These are phyloP conservation scores for Hyphopichia burtonii DNA, from an alignment of 1,139 yeast species.

Conservation along the genomic window DNA sequence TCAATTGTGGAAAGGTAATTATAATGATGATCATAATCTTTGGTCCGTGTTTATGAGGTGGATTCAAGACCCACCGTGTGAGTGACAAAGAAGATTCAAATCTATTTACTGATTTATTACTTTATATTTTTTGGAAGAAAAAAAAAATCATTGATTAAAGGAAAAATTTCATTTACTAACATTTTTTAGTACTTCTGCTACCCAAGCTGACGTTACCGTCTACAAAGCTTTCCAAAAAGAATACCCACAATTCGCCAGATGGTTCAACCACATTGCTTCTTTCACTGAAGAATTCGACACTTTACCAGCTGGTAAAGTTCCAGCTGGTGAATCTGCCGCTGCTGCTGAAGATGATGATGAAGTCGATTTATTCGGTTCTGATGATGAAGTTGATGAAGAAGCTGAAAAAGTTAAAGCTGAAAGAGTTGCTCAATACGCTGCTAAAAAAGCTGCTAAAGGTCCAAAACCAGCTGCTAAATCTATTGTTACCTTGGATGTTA, in stretches of 20 bases:
- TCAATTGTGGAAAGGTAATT: not conserved
- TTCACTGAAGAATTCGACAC: constrained; percentile 78
- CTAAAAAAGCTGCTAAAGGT: constrained; percentile 95
- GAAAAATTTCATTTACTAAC: constrained; percentile 22
- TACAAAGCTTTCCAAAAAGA: constrained; percentile 93
- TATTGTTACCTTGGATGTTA: constrained; percentile 91
- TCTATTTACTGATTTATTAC: constrained; percentile 33
- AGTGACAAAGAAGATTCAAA: constrained; percentile 67
- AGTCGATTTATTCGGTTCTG: constrained; percentile 93
- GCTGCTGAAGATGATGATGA: constrained; percentile 84
- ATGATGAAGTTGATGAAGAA: constrained; percentile 90
- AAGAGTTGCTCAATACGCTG: constrained; percentile 97
- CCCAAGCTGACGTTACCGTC: constrained; percentile 94
- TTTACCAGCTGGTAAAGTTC: constrained; percentile 77
- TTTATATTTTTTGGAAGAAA: not conserved
- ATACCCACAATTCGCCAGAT: constrained; percentile 94
- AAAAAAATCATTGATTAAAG: not conserved
- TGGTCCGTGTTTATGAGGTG: constrained; percentile 98
- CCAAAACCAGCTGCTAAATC: constrained; percentile 99
- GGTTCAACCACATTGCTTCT: constrained; percentile 97
- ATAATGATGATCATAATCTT: constrained; percentile 70
- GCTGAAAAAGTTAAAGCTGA: constrained; percentile 96
- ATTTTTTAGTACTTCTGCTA: constrained; percentile 63
- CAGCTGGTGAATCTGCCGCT: constrained; percentile 55
- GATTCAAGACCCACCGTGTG: constrained; percentile 91